Evolutionary conservation across 192 early-diverging fungal species (phyloP).

Genomic region (Backusella macrospora): DNA sequence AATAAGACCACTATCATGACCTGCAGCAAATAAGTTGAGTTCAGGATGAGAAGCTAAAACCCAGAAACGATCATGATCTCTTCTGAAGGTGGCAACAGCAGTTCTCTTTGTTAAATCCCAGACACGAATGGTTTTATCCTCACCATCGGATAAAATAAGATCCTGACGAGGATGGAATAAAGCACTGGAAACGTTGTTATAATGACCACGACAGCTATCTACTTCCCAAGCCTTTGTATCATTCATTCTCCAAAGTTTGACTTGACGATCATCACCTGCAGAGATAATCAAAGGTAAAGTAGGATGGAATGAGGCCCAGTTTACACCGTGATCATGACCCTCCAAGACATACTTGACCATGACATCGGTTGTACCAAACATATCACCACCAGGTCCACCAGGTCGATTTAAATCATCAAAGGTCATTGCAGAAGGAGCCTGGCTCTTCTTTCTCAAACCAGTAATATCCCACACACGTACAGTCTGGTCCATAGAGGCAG

Average conservation of each 20-base stretch:
- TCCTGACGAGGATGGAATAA: constrained; percentile 98
- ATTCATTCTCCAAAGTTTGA: constrained; percentile 99
- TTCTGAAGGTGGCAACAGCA: constrained; percentile 91
- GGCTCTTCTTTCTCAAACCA: constrained; percentile 84
- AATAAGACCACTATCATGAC: constrained; percentile 96
- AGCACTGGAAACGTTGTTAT: constrained; percentile 93
- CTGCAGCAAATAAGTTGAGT: constrained; percentile 97
- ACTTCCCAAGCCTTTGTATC: constrained; percentile 99
- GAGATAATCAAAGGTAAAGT: constrained; percentile 96
- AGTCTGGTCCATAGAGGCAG: constrained; percentile 94
- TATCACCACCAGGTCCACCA: constrained; percentile 78
- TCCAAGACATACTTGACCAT: constrained; percentile 98
- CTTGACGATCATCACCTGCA: constrained; percentile 94
- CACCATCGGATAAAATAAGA: constrained; percentile 89
- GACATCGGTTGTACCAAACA: constrained; percentile 96
- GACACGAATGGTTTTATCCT: constrained; percentile 97
- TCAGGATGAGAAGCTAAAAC: constrained; percentile 94
- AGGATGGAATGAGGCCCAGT: constrained; percentile 98
- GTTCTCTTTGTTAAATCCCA: constrained; percentile 99
- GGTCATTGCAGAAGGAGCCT: constrained; percentile 59
- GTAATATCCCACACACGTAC: constrained; percentile 99
- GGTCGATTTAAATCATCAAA: constrained; percentile 56
- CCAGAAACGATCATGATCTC: constrained; percentile 98
- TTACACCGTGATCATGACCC: constrained; percentile 96
- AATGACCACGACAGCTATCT: constrained; percentile 98